Conservation (phyloP, 192 early-diverging fungal genomes). For the Gonapodya prolifera region DNA sequence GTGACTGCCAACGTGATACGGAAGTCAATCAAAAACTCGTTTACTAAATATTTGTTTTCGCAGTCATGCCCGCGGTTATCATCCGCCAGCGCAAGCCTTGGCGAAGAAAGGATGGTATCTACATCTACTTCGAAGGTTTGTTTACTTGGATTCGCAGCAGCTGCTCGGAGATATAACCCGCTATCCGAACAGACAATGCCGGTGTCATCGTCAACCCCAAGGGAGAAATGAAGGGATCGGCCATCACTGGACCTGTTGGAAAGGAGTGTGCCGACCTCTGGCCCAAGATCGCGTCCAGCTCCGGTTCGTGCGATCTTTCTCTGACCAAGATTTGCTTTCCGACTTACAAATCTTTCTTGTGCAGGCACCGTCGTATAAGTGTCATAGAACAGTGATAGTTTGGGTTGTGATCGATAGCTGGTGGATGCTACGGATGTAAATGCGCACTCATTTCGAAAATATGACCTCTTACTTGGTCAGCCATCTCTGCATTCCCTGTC, state of each 20-base stretch:
- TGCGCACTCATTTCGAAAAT: neutral
- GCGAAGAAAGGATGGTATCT: slow-evolving; percentile 97
- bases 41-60: no score
- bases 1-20: slow-evolving; percentile 3
- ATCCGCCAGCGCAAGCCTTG: slow-evolving; percentile 99
- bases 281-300: slow-evolving; percentile 96
- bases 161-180: slow-evolving; percentile 15
- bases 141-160: neutral
- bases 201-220: slow-evolving; percentile 99
- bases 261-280: slow-evolving; percentile 99
- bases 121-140: slow-evolving; percentile 88
- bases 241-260: slow-evolving; percentile 98
- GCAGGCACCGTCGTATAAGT: neutral
- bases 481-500: no score
- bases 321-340: no score
- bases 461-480: no score
- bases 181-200: no score
- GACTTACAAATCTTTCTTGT: neutral
- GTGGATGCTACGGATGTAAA: neutral
- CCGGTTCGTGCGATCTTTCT: slow-evolving; percentile 16
- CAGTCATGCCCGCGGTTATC: slow-evolving; percentile 97
- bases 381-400: neutral
- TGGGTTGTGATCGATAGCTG: neutral
- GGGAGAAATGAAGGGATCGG: slow-evolving; percentile 99
- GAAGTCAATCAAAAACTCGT: no score